Percentiles rank a stretch among this genome's conserved stretches.
Conservation (phyloP, 441 rosid species). For the Adansonia madagascariensis region DNA sequence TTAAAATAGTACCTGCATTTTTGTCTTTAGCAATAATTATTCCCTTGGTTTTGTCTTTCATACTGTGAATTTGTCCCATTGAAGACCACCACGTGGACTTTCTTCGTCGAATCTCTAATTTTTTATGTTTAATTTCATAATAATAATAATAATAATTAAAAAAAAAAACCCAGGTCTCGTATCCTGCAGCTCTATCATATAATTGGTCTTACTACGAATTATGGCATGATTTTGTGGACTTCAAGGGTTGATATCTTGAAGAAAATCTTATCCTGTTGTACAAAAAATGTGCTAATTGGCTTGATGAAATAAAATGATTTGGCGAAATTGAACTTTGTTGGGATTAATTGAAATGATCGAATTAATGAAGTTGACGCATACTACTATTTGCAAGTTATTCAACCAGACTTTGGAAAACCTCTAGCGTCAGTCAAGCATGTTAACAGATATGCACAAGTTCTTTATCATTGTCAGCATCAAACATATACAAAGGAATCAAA, state of each 20-base stretch:
- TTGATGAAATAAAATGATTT: neutral
- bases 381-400: neutral
- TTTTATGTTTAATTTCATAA: neutral
- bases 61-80: neutral
- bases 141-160: too few species aligned
- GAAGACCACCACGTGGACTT: conserved; percentile 5
- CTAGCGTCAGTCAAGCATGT: too few species aligned
- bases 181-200: neutral
- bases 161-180: too few species aligned
- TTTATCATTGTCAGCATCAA: neutral
- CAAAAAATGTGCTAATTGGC: neutral
- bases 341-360: neutral
- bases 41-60: neutral
- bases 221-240: neutral
- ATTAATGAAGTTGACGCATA: neutral
- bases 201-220: neutral
- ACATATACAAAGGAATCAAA: neutral
- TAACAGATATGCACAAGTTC: too few species aligned
- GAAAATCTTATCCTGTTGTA: neutral
- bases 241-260: neutral
- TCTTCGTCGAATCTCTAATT: neutral
- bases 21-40: neutral
- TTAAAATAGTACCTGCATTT: neutral
- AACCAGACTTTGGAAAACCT: neutral
- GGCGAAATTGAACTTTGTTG: neutral